phyloP scores from a whole-genome alignment of 2,329 filamentous ascomycete species.

The Trichoderma oligosporum region DNA sequence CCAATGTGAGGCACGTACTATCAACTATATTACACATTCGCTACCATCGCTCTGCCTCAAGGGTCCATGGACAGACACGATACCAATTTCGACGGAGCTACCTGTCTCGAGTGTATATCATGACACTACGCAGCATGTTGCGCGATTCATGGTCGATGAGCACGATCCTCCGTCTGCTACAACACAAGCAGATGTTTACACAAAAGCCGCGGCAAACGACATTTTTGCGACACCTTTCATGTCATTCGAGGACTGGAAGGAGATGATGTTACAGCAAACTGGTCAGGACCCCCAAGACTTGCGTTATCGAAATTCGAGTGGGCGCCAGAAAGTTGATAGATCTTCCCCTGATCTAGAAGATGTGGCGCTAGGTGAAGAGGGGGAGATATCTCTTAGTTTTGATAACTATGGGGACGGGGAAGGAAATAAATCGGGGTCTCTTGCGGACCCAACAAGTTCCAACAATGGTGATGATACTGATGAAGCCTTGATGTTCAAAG shows the following conservation, averaged over 20 bases:
- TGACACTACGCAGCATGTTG: not conserved
- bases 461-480: constrained; percentile 24
- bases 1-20: constrained; percentile 57
- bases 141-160: not conserved
- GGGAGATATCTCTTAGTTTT: constrained; percentile 67
- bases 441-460: not conserved
- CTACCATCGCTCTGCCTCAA: constrained; percentile 72
- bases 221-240: constrained; percentile 59
- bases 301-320: constrained; percentile 57
- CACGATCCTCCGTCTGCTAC: not conserved
- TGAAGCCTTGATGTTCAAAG: constrained; percentile 45
- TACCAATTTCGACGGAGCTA: constrained; percentile 19
- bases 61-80: constrained; percentile 50
- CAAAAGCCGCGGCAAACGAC: constrained; percentile 15
- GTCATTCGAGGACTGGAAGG: constrained; percentile 98
- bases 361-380: constrained; percentile 79
- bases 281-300: constrained; percentile 69
- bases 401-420: constrained; percentile 34
- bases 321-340: constrained; percentile 44
- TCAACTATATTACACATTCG: constrained; percentile 79
- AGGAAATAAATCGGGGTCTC: constrained; percentile 4
- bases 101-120: not conserved
- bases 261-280: constrained; percentile 79
- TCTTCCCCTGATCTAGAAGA: constrained; percentile 62
- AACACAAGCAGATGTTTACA: not conserved